Evolutionary conservation across 768 basidiomycete species (phyloP), one percentile per base, ranked within the genome.

Genomic region (Mycena chlorophos): DNA sequence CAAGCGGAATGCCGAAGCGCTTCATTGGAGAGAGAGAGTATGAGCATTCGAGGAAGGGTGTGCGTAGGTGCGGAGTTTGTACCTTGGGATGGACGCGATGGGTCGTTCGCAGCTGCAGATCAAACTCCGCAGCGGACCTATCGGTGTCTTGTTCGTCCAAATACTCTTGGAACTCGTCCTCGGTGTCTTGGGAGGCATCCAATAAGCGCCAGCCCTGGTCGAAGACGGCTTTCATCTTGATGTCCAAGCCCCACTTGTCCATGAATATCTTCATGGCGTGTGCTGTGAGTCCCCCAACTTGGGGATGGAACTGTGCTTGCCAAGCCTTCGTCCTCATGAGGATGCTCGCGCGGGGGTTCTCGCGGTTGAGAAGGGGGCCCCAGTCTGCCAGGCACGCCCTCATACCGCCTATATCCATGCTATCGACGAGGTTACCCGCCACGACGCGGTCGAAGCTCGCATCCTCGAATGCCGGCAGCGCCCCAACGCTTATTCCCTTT

Each of bases 371-470:
- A 13, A 68, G 61, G 1, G 66, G 64, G 8, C 62, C 66, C 71
- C 71, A 73, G 26, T 70, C 67, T 12, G 50, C 30, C 27, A 73
- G 57, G 50, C 68, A 65, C 45, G 49, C 42, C 27, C 60, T 54
- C 2, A 66, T 55, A 2, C 68, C 61, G 23, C 60, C 54, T 2
- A 66, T 55, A 2, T 67, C 61, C 34, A 65, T 45, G 8, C 57
- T 62, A 26, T 71, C 69, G 3, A 60, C 62, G 37, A 69, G 14
- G 38, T 68, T 68, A 25, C 65, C 69, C 13, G 66, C 67, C 31
- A 71, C 64, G 31, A 73, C 65, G 17, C 70, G 60, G 55, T 73
- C 69, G 49, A 72, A 72, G 30, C 62, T 67, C 14, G 57, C 51
- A 34, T 58, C 56, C 13, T 63, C 55, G 54, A 72, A 72, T 1